Conservation (phyloP, 2,329 filamentous ascomycete species). For the Lachnellula cervina region DNA sequence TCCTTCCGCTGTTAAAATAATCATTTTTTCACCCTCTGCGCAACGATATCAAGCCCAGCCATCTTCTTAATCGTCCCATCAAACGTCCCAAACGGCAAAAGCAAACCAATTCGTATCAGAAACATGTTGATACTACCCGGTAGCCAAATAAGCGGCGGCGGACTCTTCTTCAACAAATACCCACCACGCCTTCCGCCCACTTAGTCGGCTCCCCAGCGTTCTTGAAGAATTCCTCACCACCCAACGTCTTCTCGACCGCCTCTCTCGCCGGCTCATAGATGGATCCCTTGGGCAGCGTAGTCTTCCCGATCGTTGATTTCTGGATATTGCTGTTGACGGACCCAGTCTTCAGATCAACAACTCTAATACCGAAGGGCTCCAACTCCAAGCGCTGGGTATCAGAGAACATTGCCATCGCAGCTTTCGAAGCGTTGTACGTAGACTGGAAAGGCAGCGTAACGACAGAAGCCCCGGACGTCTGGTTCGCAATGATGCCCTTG, state of each 20-base stretch:
- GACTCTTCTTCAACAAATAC: constrained; percentile 9
- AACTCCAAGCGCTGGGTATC: constrained; percentile 19
- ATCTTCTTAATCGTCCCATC: constrained; percentile 4
- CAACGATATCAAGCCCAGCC: constrained; percentile 6
- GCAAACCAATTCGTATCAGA: constrained; percentile 6
- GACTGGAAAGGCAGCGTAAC: constrained; percentile 10
- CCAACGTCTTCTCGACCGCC: constrained; percentile 10
- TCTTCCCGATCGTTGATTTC: not conserved
- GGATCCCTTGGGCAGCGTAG: constrained; percentile 1
- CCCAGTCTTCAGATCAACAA: constrained; percentile 21
- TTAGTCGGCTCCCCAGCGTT: constrained; percentile 8
- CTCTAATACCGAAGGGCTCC: constrained; percentile 17
- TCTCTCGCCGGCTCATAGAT: constrained; percentile 14
- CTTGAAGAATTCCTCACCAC: constrained; percentile 1
- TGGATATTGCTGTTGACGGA: constrained; percentile 10
- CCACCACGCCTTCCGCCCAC: constrained; percentile 14
- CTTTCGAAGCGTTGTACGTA: constrained; percentile 20
- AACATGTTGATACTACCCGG: constrained; percentile 5
- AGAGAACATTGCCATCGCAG: constrained; percentile 16
- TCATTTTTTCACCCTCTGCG: not conserved
- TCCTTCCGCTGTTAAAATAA: too few relatives aligned
- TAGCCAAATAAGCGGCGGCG: constrained; percentile 10
- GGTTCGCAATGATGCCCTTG: constrained; percentile 37
- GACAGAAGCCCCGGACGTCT: constrained; percentile 34
- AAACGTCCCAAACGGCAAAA: constrained; percentile 14